Conservation (phyloP, 306 rosid genomes). For the Cyclanthera cordifolia region DNA sequence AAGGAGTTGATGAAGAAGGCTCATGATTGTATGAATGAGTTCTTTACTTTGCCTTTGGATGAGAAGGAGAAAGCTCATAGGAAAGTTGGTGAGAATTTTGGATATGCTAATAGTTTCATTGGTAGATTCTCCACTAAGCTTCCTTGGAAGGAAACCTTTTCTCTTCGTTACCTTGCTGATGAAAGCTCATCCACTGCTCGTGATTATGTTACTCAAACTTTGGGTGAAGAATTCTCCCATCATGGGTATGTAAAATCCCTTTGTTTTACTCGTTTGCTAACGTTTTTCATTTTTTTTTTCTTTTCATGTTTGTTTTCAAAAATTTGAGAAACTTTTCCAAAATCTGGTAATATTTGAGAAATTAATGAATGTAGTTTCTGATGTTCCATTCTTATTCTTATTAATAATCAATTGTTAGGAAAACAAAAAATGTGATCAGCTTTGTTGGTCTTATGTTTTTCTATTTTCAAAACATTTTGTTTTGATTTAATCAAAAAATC, state of each 20-base stretch:
- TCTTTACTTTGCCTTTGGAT: not conserved
- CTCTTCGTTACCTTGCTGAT: not conserved
- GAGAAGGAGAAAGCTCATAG: not conserved
- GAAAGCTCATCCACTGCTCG: not conserved
- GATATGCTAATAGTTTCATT: conserved; percentile 1
- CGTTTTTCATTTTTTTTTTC: too few relatives aligned
- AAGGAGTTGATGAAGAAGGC: not conserved
- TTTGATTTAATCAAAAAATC: too few relatives aligned
- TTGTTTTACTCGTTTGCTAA: too few relatives aligned
- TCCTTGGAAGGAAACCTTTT: conserved; percentile 15
- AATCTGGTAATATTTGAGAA: too few relatives aligned
- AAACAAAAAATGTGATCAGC: too few relatives aligned
- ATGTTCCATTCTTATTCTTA: too few relatives aligned
- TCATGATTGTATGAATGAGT: conserved; percentile 3
- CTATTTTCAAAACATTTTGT: too few relatives aligned
- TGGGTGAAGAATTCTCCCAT: not conserved
- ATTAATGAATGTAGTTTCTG: too few relatives aligned
- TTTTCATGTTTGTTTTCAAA: too few relatives aligned
- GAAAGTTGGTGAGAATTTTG: not conserved
- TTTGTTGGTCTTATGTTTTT: too few relatives aligned
- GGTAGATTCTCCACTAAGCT: conserved; percentile 7
- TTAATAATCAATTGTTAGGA: too few relatives aligned
- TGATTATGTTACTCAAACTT: not conserved
- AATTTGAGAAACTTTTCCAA: too few relatives aligned
- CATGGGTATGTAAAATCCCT: not conserved